Percentiles rank a stretch among this genome's conserved stretches.
Evolutionary conservation across 139 green algal genomes (phyloP).

Genomic region (Eudorina sp.): DNA sequence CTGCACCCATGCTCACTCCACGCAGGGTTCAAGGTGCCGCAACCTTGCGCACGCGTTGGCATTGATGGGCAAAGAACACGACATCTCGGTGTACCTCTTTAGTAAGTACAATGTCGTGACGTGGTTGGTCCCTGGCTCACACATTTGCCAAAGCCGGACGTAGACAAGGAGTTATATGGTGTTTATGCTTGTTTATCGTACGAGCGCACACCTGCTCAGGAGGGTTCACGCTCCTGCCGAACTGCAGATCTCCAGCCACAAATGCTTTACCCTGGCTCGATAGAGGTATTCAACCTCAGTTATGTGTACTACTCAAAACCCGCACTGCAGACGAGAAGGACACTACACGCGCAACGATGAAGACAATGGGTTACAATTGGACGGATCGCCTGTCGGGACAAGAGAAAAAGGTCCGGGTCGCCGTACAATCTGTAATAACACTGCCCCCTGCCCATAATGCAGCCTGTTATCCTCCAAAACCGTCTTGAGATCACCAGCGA

Average conservation of each 20-base stretch:
- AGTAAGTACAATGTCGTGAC: not conserved
- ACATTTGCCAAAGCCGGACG: no score
- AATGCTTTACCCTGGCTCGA: no score
- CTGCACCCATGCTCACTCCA: no score
- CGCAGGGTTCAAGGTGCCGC: slow-evolving; percentile 6
- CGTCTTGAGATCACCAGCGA: no score
- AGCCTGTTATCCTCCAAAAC: no score
- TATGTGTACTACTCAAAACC: not conserved
- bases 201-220: no score
- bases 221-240: no score
- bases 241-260: no score
- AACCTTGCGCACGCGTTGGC: slow-evolving; percentile 35
- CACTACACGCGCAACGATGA: slow-evolving; percentile 19
- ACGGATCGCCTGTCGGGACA: not conserved
- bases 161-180: no score
- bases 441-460: not conserved
- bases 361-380: slow-evolving; percentile 42
- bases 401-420: slow-evolving; percentile 1
- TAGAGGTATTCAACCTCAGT: not conserved
- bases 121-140: no score
- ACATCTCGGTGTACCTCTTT: slow-evolving; percentile 24
- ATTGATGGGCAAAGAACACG: slow-evolving; percentile 20
- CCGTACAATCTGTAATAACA: not conserved
- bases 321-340: slow-evolving; percentile 20
- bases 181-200: no score